These are phyloP conservation scores for Triangularia setosa DNA, from an alignment of 2,329 filamentous ascomycete genomes.

Conservation along the genomic window DNA sequence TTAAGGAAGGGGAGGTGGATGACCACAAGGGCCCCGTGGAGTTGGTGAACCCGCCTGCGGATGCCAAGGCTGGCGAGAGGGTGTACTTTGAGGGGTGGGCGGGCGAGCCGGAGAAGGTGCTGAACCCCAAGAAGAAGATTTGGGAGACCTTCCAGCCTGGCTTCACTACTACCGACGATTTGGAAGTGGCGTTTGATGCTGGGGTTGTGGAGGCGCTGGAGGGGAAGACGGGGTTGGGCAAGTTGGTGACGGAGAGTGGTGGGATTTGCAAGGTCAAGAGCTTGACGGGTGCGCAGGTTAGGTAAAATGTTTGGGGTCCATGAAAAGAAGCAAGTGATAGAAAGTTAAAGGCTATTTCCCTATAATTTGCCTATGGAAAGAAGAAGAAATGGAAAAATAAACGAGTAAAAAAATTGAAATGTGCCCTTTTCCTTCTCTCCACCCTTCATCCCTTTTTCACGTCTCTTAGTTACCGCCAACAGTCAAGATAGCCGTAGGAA, in stretches of 20 bases:
- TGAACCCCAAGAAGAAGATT: constrained; percentile 99
- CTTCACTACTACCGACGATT: constrained; percentile 78
- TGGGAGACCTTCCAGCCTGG: constrained; percentile 97
- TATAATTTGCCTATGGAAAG: neutral
- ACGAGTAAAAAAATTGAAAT: neutral
- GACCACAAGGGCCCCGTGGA: constrained; percentile 89
- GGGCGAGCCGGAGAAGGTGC: constrained; percentile 83
- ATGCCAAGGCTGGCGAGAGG: constrained; percentile 75
- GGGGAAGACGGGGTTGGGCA: constrained; percentile 63
- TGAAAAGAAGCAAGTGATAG: neutral
- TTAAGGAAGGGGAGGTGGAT: constrained; percentile 76
- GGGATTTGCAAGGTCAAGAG: constrained; percentile 80
- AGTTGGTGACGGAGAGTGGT: constrained; percentile 71
- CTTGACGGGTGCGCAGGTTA: constrained; percentile 75
- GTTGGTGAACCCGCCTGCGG: constrained; percentile 78
- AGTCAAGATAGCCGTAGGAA: neutral
- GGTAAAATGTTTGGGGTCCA: constrained; percentile 49
- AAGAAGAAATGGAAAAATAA: neutral
- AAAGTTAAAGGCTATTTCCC: neutral
- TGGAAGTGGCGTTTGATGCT: constrained; percentile 86
- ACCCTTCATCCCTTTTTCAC: neutral
- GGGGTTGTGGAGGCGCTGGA: constrained; percentile 66
- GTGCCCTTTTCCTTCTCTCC: neutral
- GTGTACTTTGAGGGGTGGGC: constrained; percentile 94
- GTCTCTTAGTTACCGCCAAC: neutral